These are phyloP conservation scores for Clarireedia homoeocarpa DNA, from an alignment of 2,329 filamentous ascomycete species.

Conservation along the genomic window DNA sequence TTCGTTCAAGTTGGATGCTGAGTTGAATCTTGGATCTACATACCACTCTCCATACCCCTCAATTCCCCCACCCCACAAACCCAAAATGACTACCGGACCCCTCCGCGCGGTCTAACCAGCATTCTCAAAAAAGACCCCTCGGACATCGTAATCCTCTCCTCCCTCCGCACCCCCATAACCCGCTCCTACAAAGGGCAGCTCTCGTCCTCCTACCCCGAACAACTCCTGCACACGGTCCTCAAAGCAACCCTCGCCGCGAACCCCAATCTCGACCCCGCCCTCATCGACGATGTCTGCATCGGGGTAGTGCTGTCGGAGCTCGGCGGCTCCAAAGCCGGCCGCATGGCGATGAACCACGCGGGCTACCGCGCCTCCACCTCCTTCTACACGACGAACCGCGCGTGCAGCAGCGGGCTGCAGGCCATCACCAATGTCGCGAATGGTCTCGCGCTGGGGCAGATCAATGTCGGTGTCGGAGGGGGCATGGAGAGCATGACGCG, in stretches of 20 bases:
- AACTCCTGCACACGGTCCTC: constrained; percentile 66
- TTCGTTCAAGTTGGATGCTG: neutral
- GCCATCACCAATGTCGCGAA: constrained; percentile 68
- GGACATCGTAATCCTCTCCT: constrained; percentile 82
- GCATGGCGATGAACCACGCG: constrained; percentile 83
- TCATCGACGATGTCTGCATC: constrained; percentile 74
- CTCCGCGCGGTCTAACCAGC: constrained; percentile 62
- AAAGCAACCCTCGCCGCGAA: constrained; percentile 62
- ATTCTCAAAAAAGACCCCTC: constrained; percentile 71
- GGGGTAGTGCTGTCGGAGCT: constrained; percentile 88
- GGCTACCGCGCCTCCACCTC: constrained; percentile 65
- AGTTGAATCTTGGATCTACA: too few relatives aligned
- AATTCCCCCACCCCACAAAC: neutral
- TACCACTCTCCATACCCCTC: neutral
- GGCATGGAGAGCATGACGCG: constrained; percentile 96
- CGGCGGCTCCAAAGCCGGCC: constrained; percentile 80
- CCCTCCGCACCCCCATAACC: constrained; percentile 82
- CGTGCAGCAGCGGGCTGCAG: constrained; percentile 72
- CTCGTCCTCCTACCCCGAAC: constrained; percentile 84
- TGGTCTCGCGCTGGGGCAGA: constrained; percentile 65
- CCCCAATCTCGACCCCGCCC: constrained; percentile 60
- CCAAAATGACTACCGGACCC: constrained; percentile 19
- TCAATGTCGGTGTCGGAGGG: constrained; percentile 69
- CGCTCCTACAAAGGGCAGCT: constrained; percentile 76
- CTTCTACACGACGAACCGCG: constrained; percentile 83